Conservation (phyloP, 257 asterid genomes). For the Perilla frutescens region DNA sequence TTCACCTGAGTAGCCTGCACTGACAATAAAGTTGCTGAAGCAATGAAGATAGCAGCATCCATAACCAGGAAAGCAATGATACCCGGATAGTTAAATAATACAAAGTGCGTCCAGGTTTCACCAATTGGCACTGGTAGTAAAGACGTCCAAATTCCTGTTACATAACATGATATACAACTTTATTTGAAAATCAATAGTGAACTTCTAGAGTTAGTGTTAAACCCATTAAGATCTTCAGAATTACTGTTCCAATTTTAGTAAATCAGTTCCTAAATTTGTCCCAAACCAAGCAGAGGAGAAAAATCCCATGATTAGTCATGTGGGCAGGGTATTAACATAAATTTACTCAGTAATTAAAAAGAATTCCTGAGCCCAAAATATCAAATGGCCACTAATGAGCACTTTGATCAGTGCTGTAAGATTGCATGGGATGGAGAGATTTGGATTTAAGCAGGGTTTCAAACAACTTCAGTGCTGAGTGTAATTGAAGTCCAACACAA, state of each 20-base stretch:
- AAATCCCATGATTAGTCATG: conserved; percentile 11
- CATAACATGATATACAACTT: conserved; percentile 29
- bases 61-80: conserved; percentile 69
- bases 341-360: not conserved
- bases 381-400: conserved; percentile 16
- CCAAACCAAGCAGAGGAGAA: not conserved
- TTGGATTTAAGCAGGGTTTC: not conserved
- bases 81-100: conserved; percentile 72
- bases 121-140: conserved; percentile 54
- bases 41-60: conserved; percentile 72
- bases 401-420: conserved; percentile 18
- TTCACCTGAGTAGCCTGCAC: conserved; percentile 80
- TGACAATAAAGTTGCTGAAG: conserved; percentile 58
- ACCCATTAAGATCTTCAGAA: not conserved
- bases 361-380: not conserved
- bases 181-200: not conserved
- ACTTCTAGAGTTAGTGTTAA: conserved; percentile 13
- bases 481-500: not conserved
- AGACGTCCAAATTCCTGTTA: conserved; percentile 82
- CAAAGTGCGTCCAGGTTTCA: conserved; percentile 61
- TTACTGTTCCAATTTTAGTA: not conserved
- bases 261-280: not conserved
- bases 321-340: conserved; percentile 13
- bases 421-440: conserved; percentile 5
- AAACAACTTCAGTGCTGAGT: not conserved